Base-by-base conservation (phyloP, 129 eudicot species). In the Sambucus nigra region DNA sequence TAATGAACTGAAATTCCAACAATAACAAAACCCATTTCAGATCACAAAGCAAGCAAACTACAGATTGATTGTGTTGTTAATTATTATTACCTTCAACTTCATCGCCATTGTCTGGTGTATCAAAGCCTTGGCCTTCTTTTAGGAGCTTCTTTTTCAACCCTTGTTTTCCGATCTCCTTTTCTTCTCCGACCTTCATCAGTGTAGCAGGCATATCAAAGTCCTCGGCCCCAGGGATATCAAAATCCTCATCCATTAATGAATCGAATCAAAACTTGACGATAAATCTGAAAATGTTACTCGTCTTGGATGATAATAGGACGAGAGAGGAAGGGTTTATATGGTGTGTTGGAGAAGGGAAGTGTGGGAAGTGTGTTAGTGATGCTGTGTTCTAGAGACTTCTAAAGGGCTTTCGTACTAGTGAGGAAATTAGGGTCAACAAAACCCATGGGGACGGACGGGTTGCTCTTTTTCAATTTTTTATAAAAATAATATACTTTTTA, bases 81-180 rank as follows among this genome's bases (percentile, higher is more conserved):
- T n/a, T 52, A 11, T 13, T 35, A 16, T 10, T 58, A 58, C 63
- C 63, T 58, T 25, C 38, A 25, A 19, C 44, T 55, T 88, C 96
- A 31, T 88, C 96, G 19, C 96, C 96, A 54, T 53, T 66, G n/a
- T 77, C 94, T 27, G 96, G 96, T 38, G 79, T 71, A 3, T 88
- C 94, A 85, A 88, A 88, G 1, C 87, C 94, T 44, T 80, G 80
- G 26, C 96, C 96, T 66, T 83, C 91, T 60, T 88, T 88, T 15
- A 88, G 35, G 8, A 88, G 78, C 80, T 83, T 88, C 87, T 88
- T 88, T 76, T 77, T 88, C 81, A 88, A 58, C 3, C 96, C 96
- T 27, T 75, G 63, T 25, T 44, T 45, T 0, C 84, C 94, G 74
- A 85, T 86, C 68, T 91, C 93, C 76, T 77, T 77, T 58, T 85